A percentile compares a stretch with the other conserved stretches of the same genome.
Evolutionary conservation across 1,139 yeast genomes (phyloP).

Genomic region (Debaryomyces sp.): DNA sequence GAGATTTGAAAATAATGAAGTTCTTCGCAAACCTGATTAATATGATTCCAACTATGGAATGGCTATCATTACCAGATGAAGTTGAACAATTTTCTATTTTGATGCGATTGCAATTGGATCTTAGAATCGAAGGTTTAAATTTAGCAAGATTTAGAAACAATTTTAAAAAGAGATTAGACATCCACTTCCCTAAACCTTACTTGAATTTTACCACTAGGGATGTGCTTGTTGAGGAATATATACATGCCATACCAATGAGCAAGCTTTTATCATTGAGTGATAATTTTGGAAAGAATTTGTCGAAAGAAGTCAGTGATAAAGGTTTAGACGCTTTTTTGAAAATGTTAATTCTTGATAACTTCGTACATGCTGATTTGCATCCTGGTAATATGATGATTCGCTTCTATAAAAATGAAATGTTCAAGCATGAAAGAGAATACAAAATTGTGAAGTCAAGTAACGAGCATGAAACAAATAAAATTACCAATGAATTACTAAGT

Average conservation of each 20-base stretch:
- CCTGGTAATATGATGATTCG: constrained; percentile 93
- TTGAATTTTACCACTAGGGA: constrained; percentile 65
- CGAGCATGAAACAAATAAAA: constrained; percentile 49
- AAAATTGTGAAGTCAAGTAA: constrained; percentile 49
- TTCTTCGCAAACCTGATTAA: constrained; percentile 75
- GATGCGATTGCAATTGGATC: constrained; percentile 87
- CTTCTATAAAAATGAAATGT: constrained; percentile 58
- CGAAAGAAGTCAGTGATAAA: constrained; percentile 80
- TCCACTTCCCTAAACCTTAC: constrained; percentile 83
- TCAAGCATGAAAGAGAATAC: constrained; percentile 48
- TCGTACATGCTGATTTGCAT: constrained; percentile 93
- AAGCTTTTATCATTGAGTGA: constrained; percentile 51
- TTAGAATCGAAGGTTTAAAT: constrained; percentile 87
- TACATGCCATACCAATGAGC: constrained; percentile 83
- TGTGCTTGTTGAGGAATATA: constrained; percentile 83
- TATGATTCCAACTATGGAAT: constrained; percentile 89
- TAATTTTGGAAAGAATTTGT: constrained; percentile 54
- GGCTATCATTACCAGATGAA: constrained; percentile 94
- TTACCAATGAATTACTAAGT: constrained; percentile 49
- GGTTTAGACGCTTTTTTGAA: constrained; percentile 89
- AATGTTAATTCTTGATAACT: constrained; percentile 90
- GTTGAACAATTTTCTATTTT: constrained; percentile 83
- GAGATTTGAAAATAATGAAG: constrained; percentile 84
- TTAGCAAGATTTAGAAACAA: constrained; percentile 68
- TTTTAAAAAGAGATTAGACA: constrained; percentile 59